Conservation (phyloP, 2,329 filamentous ascomycete genomes). For the Onygenales sp. region DNA sequence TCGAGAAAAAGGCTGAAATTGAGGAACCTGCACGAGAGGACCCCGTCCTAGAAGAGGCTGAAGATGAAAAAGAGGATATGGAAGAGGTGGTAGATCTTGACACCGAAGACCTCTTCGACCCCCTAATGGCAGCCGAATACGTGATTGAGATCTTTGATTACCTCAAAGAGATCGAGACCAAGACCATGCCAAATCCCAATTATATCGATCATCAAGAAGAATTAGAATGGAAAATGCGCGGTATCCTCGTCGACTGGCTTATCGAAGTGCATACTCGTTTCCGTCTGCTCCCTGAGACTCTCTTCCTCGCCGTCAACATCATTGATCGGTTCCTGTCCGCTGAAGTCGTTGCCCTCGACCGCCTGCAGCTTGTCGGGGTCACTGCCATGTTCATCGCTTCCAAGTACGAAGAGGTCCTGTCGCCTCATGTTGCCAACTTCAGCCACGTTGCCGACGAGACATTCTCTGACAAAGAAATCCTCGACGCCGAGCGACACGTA, state of each 20-base stretch:
- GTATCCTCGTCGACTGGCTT: slow-evolving; percentile 95
- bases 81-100: slow-evolving; percentile 55
- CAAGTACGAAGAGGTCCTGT: slow-evolving; percentile 97
- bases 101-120: slow-evolving; percentile 80
- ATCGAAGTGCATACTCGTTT: slow-evolving; percentile 94
- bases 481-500: slow-evolving; percentile 93
- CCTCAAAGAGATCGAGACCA: slow-evolving; percentile 78
- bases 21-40: slow-evolving; percentile 1
- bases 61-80: slow-evolving; percentile 18
- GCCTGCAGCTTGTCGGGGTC: slow-evolving; percentile 93
- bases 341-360: slow-evolving; percentile 93
- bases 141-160: slow-evolving; percentile 91
- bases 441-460: slow-evolving; percentile 94
- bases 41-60: background rate
- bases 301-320: slow-evolving; percentile 93
- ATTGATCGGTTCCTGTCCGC: slow-evolving; percentile 91
- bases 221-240: slow-evolving; percentile 97
- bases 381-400: slow-evolving; percentile 92
- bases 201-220: slow-evolving; percentile 97
- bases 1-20: slow-evolving; percentile 36
- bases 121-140: slow-evolving; percentile 96
- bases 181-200: slow-evolving; percentile 64
- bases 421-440: slow-evolving; percentile 94
- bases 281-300: slow-evolving; percentile 79
- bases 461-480: slow-evolving; percentile 88